Evolutionary conservation across 441 rosid species (phyloP).

Genomic region (Manihot esculenta): DNA sequence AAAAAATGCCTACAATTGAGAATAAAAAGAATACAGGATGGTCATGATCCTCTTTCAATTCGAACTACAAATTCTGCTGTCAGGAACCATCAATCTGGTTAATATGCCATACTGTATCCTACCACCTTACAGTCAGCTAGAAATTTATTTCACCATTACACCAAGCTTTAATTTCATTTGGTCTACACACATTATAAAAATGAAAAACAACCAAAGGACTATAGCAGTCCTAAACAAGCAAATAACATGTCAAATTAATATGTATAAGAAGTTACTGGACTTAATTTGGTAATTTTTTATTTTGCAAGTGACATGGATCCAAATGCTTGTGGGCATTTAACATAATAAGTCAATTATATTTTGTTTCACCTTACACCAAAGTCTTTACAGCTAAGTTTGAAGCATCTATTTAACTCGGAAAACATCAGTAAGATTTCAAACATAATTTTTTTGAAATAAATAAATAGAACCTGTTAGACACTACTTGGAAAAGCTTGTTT

Average conservation of each 20-base stretch:
- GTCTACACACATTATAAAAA: neutral
- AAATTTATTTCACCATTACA: neutral
- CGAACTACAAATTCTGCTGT: neutral
- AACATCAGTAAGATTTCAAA: neutral
- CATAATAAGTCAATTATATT: neutral
- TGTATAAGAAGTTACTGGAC: neutral
- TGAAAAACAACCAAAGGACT: neutral
- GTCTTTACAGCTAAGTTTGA: neutral
- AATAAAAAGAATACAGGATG: neutral
- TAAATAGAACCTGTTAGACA: too few relatives aligned
- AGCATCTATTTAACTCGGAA: neutral
- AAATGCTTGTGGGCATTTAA: neutral
- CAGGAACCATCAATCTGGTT: neutral
- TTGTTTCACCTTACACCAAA: neutral
- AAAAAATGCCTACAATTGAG: neutral
- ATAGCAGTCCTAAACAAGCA: neutral
- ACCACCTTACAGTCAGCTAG: neutral
- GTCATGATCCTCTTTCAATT: neutral
- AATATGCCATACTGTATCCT: neutral
- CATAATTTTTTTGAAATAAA: too few relatives aligned
- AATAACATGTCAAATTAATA: neutral
- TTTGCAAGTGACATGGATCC: neutral
- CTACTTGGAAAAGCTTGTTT: too few relatives aligned
- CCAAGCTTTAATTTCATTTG: neutral
- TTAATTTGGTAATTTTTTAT: neutral